Conservation (phyloP, 306 rosid genomes). For the Abrus precatorius region DNA sequence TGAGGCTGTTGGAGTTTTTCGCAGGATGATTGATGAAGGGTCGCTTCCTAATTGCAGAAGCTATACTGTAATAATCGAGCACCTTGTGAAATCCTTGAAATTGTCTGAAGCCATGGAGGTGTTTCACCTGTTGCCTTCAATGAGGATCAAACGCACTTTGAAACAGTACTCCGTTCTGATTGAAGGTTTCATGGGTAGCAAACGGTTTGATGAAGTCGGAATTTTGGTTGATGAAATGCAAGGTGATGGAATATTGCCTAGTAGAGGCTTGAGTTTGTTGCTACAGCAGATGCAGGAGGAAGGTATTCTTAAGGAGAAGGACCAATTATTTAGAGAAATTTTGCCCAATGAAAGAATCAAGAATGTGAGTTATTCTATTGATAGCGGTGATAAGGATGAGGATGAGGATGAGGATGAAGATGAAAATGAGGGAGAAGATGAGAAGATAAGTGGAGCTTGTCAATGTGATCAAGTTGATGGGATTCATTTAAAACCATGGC, state of each 20-base stretch:
- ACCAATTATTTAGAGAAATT: slow-evolving; percentile 60
- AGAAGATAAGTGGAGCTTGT: slow-evolving; percentile 36
- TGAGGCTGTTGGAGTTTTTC: slow-evolving; percentile 65
- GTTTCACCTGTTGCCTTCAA: slow-evolving; percentile 64
- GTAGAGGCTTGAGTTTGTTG: slow-evolving; percentile 60
- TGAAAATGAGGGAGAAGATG: slow-evolving; percentile 49
- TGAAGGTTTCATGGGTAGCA: slow-evolving; percentile 57
- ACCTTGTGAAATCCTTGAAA: slow-evolving; percentile 67
- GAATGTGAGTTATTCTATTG: slow-evolving; percentile 56
- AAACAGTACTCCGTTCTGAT: slow-evolving; percentile 64
- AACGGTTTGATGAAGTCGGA: slow-evolving; percentile 62
- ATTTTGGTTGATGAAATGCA: slow-evolving; percentile 71
- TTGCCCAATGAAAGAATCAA: slow-evolving; percentile 63
- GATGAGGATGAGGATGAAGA: slow-evolving; percentile 58
- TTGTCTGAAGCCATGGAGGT: slow-evolving; percentile 66
- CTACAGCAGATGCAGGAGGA: slow-evolving; percentile 63
- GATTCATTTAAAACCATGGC: slow-evolving; percentile 73
- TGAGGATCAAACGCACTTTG: slow-evolving; percentile 79
- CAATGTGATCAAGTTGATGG: slow-evolving; percentile 45
- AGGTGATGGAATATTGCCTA: slow-evolving; percentile 77
- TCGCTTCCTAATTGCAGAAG: slow-evolving; percentile 76
- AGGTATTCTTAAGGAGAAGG: slow-evolving; percentile 60
- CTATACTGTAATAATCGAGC: slow-evolving; percentile 75
- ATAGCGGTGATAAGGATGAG: slow-evolving; percentile 55
- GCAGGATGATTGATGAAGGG: slow-evolving; percentile 70